These are phyloP conservation scores for Suillus subaureus DNA, from an alignment of 768 basidiomycete species.

Conservation along the genomic window DNA sequence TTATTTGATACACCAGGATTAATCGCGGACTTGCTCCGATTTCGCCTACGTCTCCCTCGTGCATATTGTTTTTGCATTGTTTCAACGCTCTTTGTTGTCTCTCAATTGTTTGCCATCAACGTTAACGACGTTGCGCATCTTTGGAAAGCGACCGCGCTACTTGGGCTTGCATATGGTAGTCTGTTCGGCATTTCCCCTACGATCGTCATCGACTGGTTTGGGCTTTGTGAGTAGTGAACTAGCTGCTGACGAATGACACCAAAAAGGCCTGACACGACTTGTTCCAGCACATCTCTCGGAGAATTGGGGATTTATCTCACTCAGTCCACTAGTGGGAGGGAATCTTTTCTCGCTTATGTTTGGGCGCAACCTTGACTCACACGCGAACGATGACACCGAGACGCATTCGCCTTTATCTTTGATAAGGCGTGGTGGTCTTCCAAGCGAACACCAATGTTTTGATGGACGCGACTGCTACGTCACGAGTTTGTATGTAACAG, in stretches of 20 bases:
- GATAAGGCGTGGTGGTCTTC: slow-evolving; percentile 18
- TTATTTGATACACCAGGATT: slow-evolving; percentile 46
- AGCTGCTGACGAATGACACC: neutral
- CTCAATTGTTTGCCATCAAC: slow-evolving; percentile 62
- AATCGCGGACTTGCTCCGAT: slow-evolving; percentile 66
- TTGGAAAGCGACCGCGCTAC: slow-evolving; percentile 50
- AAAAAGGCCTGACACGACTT: neutral
- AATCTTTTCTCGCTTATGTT: slow-evolving; percentile 87
- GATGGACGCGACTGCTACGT: slow-evolving; percentile 63
- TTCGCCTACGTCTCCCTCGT: slow-evolving; percentile 58
- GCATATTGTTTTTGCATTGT: slow-evolving; percentile 73
- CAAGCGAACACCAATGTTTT: slow-evolving; percentile 49
- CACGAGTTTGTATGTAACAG: slow-evolving; percentile 53
- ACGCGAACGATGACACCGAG: slow-evolving; percentile 36
- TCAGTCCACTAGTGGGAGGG: slow-evolving; percentile 76
- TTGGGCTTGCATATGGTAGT: slow-evolving; percentile 63
- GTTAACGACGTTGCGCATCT: slow-evolving; percentile 61
- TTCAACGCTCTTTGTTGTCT: slow-evolving; percentile 65
- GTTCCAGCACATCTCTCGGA: slow-evolving; percentile 69
- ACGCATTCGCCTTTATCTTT: neutral
- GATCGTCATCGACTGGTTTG: slow-evolving; percentile 89
- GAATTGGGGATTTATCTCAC: slow-evolving; percentile 81
- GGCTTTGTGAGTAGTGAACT: slow-evolving; percentile 61
- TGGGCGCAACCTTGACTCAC: slow-evolving; percentile 78
- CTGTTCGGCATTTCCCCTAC: slow-evolving; percentile 74